Conservation (phyloP, 208 protist genomes). For the Porcisia hertigi region DNA sequence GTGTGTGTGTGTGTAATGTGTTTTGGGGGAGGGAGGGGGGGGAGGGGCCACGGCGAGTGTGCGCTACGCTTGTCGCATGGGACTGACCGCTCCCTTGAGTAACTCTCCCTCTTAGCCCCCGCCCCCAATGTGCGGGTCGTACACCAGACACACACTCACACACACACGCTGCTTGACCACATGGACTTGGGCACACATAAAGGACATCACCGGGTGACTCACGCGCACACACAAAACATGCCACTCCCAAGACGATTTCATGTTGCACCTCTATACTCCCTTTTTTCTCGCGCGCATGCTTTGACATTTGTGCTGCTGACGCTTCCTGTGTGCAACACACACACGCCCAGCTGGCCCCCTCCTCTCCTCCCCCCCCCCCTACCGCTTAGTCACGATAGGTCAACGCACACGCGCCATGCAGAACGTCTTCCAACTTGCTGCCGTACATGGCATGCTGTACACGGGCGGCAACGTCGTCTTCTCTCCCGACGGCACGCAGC, state of each 20-base stretch:
- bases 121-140: too few relatives aligned
- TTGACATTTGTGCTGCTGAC: not conserved
- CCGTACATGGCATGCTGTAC: conserved; percentile 93
- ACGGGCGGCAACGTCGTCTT: conserved; percentile 91
- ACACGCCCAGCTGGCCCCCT: not conserved
- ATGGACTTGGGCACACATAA: not conserved
- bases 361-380: not conserved
- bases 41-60: not conserved
- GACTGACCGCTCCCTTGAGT: not conserved
- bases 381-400: not conserved
- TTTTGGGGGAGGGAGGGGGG: not conserved
- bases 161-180: not conserved
- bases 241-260: too few relatives aligned
- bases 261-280: not conserved
- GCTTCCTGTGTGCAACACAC: not conserved
- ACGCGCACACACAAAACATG: too few relatives aligned
- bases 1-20: not conserved
- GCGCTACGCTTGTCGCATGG: not conserved
- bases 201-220: not conserved
- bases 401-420: conserved; percentile 43
- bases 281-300: not conserved
- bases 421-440: conserved; percentile 83
- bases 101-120: not conserved
- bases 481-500: conserved; percentile 72
- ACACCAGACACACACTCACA: not conserved